Evolutionary conservation across 2,329 filamentous ascomycete genomes (phyloP).

Genomic region (Pseudocercospora ulei): DNA sequence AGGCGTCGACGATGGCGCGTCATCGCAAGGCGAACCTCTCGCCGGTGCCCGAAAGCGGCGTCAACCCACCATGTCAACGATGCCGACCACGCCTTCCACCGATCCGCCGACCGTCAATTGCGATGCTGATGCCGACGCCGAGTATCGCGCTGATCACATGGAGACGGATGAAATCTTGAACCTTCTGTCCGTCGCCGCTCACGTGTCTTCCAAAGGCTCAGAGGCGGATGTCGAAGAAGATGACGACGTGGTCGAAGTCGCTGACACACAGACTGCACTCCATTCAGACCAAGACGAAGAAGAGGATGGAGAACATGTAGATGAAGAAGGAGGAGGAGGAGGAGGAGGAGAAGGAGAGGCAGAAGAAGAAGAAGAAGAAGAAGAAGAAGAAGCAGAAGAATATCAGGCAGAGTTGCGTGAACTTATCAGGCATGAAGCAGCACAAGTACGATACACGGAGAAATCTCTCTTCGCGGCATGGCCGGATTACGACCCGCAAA

Average conservation of each 20-base stretch:
- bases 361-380: background rate
- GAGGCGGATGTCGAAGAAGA: no score
- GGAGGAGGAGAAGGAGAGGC: no score
- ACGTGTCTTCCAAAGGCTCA: background rate
- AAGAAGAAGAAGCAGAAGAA: slow-evolving; percentile 7
- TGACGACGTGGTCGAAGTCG: no score
- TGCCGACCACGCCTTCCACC: background rate
- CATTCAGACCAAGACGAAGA: background rate
- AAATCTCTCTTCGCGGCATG: slow-evolving; percentile 21
- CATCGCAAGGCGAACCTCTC: background rate
- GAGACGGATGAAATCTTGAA: background rate
- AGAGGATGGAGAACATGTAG: background rate
- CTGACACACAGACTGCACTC: no score
- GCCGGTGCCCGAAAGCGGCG: background rate
- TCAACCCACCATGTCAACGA: background rate
- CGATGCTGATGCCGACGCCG: background rate
- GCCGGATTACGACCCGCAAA: slow-evolving; percentile 23
- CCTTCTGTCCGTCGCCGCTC: background rate
- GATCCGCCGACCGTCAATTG: background rate
- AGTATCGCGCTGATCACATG: background rate
- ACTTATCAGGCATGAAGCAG: slow-evolving; percentile 8
- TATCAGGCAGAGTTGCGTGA: slow-evolving; percentile 3
- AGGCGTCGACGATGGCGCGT: slow-evolving; percentile 8
- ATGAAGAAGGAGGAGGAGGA: background rate
- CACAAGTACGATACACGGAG: background rate